Percentiles rank a stretch among this genome's conserved stretches.
phyloP scores from a whole-genome alignment of 192 early-diverging fungal species.

The Paraglomus brasilianum region DNA sequence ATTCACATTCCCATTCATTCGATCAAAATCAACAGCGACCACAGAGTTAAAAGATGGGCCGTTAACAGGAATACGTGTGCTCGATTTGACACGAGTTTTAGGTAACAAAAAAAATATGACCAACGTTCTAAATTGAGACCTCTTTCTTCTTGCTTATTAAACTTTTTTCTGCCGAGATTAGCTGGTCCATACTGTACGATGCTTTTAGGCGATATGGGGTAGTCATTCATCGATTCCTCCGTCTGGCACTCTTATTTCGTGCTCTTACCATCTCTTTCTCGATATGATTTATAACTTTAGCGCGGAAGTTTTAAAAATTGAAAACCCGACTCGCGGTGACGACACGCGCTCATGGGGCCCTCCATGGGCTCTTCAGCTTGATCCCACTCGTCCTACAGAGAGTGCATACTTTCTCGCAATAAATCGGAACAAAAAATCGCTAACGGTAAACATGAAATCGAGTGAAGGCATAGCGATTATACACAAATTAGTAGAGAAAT shows the following conservation, averaged over 20 bases:
- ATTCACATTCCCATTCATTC: too few species aligned
- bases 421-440: constrained; percentile 91
- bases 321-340: constrained; percentile 77
- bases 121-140: neutral
- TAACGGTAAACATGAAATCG: constrained; percentile 82
- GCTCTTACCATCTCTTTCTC: neutral
- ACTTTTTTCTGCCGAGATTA: constrained; percentile 15
- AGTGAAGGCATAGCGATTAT: constrained; percentile 63
- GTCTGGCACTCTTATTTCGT: neutral
- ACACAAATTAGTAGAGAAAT: constrained; percentile 58
- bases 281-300: constrained; percentile 34
- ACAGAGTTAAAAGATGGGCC: too few species aligned
- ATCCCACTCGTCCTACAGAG: constrained; percentile 47
- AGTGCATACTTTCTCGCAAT: constrained; percentile 88
- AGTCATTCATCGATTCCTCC: neutral
- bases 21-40: too few species aligned
- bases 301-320: constrained; percentile 90
- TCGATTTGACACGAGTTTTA: constrained; percentile 72
- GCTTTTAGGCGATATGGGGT: constrained; percentile 77
- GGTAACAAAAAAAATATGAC: constrained; percentile 32
- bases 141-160: neutral
- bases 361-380: constrained; percentile 49
- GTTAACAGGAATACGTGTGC: constrained; percentile 62
- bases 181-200: constrained; percentile 82
- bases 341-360: constrained; percentile 91